Evolutionary conservation across 78 protist genomes (phyloP).

Genomic region (Dictyostelium capitatum): DNA sequence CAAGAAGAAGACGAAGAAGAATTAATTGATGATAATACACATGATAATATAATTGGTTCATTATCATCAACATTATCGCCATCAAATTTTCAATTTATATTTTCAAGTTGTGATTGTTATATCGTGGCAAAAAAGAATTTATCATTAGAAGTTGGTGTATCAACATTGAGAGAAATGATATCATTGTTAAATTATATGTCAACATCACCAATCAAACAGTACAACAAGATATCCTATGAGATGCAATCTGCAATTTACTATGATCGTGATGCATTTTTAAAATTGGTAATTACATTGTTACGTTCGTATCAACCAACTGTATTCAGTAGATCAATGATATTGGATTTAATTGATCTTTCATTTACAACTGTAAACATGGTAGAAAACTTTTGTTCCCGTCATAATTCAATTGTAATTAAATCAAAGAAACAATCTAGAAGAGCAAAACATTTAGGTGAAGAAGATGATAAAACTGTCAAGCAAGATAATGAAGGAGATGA

Average conservation of each 20-base stretch:
- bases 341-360: constrained; percentile 13
- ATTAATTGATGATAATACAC: neutral
- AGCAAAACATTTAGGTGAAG: neutral
- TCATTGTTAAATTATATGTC: constrained; percentile 28
- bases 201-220: neutral
- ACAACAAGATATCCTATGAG: constrained; percentile 13
- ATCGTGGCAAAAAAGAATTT: neutral
- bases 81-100: constrained; percentile 17
- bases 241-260: constrained; percentile 59
- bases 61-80: constrained; percentile 42
- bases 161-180: constrained; percentile 48
- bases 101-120: constrained; percentile 4
- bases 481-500: constrained; percentile 10
- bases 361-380: constrained; percentile 50
- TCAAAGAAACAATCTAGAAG: constrained; percentile 8
- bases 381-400: constrained; percentile 18
- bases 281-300: neutral
- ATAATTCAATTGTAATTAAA: neutral
- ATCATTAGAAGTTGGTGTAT: constrained; percentile 7
- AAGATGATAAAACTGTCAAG: neutral
- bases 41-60: neutral
- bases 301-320: constrained; percentile 11
- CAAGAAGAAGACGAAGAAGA: neutral
- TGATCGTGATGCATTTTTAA: constrained; percentile 33
- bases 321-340: constrained; percentile 1